Percentiles rank a stretch among this genome's conserved stretches.
Evolutionary conservation across 2,329 filamentous ascomycete species (phyloP).

Genomic region (Paecilomyces dactylethromorphus): DNA sequence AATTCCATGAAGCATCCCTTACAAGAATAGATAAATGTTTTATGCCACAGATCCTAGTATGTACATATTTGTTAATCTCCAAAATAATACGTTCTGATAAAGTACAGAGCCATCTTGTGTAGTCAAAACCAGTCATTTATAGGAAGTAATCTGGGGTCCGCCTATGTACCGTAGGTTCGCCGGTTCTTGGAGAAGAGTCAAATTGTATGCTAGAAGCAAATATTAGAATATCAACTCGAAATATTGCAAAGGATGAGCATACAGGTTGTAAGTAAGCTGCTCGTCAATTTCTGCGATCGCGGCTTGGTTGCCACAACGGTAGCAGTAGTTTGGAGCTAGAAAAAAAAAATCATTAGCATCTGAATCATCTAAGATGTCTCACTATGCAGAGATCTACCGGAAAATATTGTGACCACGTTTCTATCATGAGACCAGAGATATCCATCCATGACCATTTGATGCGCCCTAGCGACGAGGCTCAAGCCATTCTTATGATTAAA

Average conservation of each 20-base stretch:
- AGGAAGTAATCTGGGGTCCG: constrained; percentile 94
- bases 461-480: constrained; percentile 81
- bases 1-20: too few species aligned
- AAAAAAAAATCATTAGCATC: constrained; percentile 27
- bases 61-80: not conserved
- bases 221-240: not conserved
- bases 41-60: too few species aligned
- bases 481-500: constrained; percentile 96
- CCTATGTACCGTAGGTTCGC: constrained; percentile 91
- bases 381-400: constrained; percentile 48
- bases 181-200: constrained; percentile 85
- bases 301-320: constrained; percentile 89
- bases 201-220: constrained; percentile 71
- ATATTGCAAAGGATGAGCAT: constrained; percentile 36
- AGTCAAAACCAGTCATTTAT: constrained; percentile 40
- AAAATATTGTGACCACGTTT: constrained; percentile 94
- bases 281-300: constrained; percentile 99
- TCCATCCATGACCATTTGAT: constrained; percentile 94
- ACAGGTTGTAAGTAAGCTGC: constrained; percentile 96
- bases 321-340: constrained; percentile 79
- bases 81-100: not conserved
- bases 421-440: constrained; percentile 96
- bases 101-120: not conserved
- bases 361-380: not conserved
- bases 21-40: too few species aligned